Base-by-base conservation (phyloP, 192 early-diverging fungal species). In the Rhizophagus prolifer region DNA sequence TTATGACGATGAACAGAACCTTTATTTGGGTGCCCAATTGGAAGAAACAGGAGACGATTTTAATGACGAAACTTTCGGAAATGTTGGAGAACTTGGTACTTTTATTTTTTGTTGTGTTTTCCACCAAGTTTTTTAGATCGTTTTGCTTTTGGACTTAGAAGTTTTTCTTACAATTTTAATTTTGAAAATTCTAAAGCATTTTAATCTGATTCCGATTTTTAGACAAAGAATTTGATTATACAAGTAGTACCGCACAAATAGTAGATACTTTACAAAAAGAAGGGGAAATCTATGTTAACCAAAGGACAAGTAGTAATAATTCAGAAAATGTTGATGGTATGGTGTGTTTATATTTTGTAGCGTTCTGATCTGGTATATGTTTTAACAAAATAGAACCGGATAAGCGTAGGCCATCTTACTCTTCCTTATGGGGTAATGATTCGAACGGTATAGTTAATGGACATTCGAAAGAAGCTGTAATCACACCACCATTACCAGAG, bases 21-120 rank as follows among this genome's bases (percentile, higher is more conserved):
- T 90, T 58, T 86, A 89, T 79, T 76, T 91, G 21, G 88, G 81
- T 23, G 87, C 86, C 65, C 83, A 87, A 71, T 82, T 94, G 5
- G 85, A 89, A 30, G 91, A 94, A 70, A 86, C 81, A 66, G 81
- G 85, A 46, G 93, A 94, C 78, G 87, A 90, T 71, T 85, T 87
- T 58, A 94, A 94, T 70, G 89, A 88, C 76, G 88, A 92, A 78
- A 94, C 93, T 0, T 94, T 94, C 87, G 88, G 87, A 60, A 85
- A 75, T 16, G 82, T 78, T 66, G 64, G 62, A 34, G 86, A 85
- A 58, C 83, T 88, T 79, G 86, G 87, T 81, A 80, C 75, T 73
- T 62, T 44, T 1, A 14, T 19, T 23, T 31, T 41, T 1, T 34
- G 58, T 70, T n/a, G 82, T 83, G 21, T 75, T 19, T 64, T 79